Percentiles rank a stretch among this genome's conserved stretches.
Conservation (phyloP, 208 protist species). For the Leishmania braziliensis region DNA sequence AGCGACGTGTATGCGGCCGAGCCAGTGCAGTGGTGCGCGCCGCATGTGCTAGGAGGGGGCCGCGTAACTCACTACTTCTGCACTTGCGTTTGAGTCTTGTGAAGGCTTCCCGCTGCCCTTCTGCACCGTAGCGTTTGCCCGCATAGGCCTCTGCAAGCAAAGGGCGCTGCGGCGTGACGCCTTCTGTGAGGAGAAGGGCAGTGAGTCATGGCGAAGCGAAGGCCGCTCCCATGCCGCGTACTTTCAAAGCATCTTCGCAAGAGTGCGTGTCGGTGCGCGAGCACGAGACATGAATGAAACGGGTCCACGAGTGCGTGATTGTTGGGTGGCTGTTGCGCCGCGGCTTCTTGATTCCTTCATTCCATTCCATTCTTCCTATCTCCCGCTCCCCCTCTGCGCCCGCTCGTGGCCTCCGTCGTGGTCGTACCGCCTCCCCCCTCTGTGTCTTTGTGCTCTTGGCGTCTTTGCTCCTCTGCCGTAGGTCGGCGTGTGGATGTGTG, state of each 20-base stretch:
- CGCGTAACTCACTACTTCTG: neutral
- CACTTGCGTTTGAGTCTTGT: neutral
- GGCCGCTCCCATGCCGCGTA: neutral
- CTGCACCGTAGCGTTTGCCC: neutral
- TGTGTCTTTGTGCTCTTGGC: neutral
- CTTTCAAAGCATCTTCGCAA: neutral
- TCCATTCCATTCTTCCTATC: neutral
- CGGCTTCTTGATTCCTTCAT: neutral
- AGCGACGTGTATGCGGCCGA: slow-evolving; percentile 11
- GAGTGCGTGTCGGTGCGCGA: neutral
- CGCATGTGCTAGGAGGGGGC: slow-evolving; percentile 7
- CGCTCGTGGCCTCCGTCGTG: neutral
- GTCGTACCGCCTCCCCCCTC: neutral
- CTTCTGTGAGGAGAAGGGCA: neutral
- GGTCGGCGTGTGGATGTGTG: neutral
- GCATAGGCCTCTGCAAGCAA: neutral
- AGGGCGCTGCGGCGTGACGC: neutral
- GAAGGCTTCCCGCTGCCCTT: no score
- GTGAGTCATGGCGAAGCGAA: neutral
- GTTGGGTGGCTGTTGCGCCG: no score
- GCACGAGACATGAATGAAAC: neutral
- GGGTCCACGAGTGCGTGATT: no score
- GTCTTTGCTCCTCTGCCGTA: neutral
- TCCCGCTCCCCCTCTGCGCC: neutral
- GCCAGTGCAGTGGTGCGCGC: slow-evolving; percentile 7